Evolutionary conservation across 2,329 filamentous ascomycete species (phyloP), one percentile per base, ranked within the genome.

Genomic region (Colletotrichum costaricense): DNA sequence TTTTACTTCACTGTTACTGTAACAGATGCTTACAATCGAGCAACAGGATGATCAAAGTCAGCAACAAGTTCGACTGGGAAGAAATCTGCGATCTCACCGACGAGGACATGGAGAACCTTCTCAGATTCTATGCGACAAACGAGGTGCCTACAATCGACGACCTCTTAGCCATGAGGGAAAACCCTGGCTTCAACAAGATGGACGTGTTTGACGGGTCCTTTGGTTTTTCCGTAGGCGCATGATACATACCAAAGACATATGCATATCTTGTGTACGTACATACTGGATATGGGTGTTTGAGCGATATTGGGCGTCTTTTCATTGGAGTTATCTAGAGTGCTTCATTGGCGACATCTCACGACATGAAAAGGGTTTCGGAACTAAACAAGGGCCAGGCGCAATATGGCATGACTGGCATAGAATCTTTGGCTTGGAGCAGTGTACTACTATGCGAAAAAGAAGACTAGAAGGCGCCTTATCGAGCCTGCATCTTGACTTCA

Each of bases 31-130:
- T 11, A 64, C 49, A 8, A 5, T 26, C 26, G n/a, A 19, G 9
- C 26, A 30, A 22, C 75, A 95, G 93, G 95, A 98, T 98, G 94
- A 95, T 92, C 60, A 93, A 91, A 76, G 94, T 98, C 46, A 98
- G 95, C 84, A 95, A 98, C 77, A 88, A 91, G 46, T 98, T 96
- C 87, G 92, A 88, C 66, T 90, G 97, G 81, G 93, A 97, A 74
- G 93, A 98, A 75, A 89, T 98, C 77, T 95, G 94, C 76, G 89
- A 90, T 42, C 91, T 98, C 88, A 91, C 90, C 24, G 94, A 97
- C 63, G 89, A 93, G 78, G 95, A 95, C 78, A 97, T 98, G 93
- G 91, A 94, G 68, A 89, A 88, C 67, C 85, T 98, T n/a, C 84
- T 98, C 49, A 86, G 87, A n/a, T 95, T 92, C 80, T 98, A 97